Conservation (phyloP, 352 stramenopile genomes). For the Phytophthora boehmeriae region DNA sequence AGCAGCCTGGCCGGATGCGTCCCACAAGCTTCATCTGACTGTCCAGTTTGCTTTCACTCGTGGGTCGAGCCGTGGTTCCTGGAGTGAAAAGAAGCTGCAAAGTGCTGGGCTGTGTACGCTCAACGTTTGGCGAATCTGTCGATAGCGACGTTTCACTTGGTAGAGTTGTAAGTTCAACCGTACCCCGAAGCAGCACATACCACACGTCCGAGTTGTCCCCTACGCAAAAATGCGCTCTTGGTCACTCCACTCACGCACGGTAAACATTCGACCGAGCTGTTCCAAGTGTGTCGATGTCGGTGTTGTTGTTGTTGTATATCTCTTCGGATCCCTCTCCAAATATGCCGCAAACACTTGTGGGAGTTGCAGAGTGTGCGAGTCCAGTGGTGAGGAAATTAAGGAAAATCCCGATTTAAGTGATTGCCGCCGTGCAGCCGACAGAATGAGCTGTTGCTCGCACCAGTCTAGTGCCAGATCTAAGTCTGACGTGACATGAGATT, state of each 20-base stretch:
- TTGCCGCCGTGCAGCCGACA: conserved; percentile 40
- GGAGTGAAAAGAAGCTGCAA: conserved; percentile 1
- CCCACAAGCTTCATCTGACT: conserved; percentile 48
- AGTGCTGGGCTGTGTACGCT: conserved; percentile 7
- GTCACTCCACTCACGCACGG: conserved; percentile 34
- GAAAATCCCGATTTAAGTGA: conserved; percentile 44
- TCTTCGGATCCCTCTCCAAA: conserved; percentile 26
- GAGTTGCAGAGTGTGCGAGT: conserved; percentile 39
- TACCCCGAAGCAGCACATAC: conserved; percentile 58
- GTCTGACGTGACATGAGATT: conserved; percentile 50
- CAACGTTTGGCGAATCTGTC: conserved; percentile 25
- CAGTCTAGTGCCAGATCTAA: conserved; percentile 64
- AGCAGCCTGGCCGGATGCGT: conserved; percentile 56
- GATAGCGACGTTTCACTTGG: conserved; percentile 17
- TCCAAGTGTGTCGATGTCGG: conserved; percentile 23
- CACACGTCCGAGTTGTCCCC: conserved; percentile 46
- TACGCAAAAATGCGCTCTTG: conserved; percentile 47
- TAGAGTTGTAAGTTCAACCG: conserved; percentile 50
- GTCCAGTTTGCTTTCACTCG: conserved; percentile 2
- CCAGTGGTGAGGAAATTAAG: conserved; percentile 26
- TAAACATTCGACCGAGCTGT: conserved; percentile 46
- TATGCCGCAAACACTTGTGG: conserved; percentile 54
- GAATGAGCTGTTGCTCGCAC: conserved; percentile 69
- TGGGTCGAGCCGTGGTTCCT: neutral
- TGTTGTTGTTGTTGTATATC: conserved; percentile 12